These are phyloP conservation scores for Colletotrichum incanum DNA, from an alignment of 2,329 filamentous ascomycete genomes.

Conservation along the genomic window DNA sequence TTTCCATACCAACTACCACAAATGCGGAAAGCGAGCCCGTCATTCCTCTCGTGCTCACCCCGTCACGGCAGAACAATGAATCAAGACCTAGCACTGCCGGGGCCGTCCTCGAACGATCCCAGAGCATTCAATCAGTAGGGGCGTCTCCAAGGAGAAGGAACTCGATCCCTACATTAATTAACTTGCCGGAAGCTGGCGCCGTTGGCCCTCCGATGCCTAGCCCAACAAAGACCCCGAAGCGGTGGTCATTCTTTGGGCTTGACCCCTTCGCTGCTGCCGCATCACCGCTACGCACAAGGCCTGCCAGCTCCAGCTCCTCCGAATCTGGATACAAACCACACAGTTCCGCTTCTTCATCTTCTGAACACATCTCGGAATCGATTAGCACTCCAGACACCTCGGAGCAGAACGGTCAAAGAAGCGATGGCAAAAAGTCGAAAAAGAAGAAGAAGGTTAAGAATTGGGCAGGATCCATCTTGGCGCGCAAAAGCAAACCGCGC, in stretches of 20 bases:
- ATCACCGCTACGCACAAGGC: constrained; percentile 64
- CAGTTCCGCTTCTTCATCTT: constrained; percentile 47
- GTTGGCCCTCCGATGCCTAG: constrained; percentile 60
- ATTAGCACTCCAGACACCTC: constrained; percentile 40
- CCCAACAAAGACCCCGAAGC: constrained; percentile 67
- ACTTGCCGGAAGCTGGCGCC: constrained; percentile 54
- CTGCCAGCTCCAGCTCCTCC: constrained; percentile 63
- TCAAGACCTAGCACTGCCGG: constrained; percentile 80
- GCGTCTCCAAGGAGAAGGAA: constrained; percentile 68
- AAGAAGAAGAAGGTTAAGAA: constrained; percentile 83
- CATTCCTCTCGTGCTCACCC: constrained; percentile 54
- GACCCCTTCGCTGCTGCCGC: constrained; percentile 67
- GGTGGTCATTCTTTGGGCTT: constrained; percentile 75
- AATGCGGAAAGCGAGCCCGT: constrained; percentile 34
- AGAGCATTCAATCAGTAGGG: constrained; percentile 54
- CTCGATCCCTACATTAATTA: constrained; percentile 70
- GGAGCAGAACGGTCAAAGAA: constrained; percentile 50
- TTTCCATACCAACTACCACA: constrained; percentile 68
- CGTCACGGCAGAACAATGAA: constrained; percentile 61
- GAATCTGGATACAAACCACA: constrained; percentile 53
- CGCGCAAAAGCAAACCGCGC: constrained; percentile 71
- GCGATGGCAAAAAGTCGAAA: constrained; percentile 57
- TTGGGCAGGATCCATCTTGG: constrained; percentile 79
- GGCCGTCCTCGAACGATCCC: constrained; percentile 73
- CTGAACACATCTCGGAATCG: constrained; percentile 55